Evolutionary conservation across 768 basidiomycete species (phyloP).

Genomic region (Boletus bicolor): DNA sequence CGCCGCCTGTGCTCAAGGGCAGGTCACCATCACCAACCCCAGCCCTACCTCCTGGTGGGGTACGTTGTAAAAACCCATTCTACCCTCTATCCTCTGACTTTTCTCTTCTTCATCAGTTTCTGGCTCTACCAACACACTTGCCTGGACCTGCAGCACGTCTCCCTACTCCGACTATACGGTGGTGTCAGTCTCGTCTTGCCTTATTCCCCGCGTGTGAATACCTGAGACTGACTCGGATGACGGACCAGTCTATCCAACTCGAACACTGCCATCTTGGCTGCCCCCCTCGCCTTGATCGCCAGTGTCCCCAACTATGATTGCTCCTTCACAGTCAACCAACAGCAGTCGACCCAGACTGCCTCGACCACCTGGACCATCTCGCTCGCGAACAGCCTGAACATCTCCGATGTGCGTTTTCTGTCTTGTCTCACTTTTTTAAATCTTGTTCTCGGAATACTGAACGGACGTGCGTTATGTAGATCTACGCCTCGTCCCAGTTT

Average conservation of each 20-base stretch:
- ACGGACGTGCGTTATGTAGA: conserved; percentile 30
- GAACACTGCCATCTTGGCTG: conserved; percentile 36
- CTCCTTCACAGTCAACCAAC: conserved; percentile 47
- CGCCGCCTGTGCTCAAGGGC: conserved; percentile 35
- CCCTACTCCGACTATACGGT: conserved; percentile 45
- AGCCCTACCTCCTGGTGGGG: conserved; percentile 57
- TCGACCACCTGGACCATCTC: conserved; percentile 48
- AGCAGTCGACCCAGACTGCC: conserved; percentile 42
- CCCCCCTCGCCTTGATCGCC: conserved; percentile 43
- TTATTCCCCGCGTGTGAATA: conserved; percentile 6
- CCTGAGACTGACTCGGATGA: conserved; percentile 4
- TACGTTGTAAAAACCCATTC: conserved; percentile 31
- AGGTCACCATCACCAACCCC: conserved; percentile 46
- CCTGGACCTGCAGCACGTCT: conserved; percentile 53
- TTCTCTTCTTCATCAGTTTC: conserved; percentile 41
- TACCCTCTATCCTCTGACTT: not conserved
- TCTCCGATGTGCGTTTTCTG: conserved; percentile 45
- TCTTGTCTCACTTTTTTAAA: not conserved
- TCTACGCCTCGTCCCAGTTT: conserved; percentile 60
- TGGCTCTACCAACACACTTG: conserved; percentile 51
- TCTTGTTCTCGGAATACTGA: not conserved
- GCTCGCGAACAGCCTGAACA: conserved; percentile 50
- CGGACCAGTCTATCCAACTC: conserved; percentile 43
- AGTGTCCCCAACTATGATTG: conserved; percentile 56
- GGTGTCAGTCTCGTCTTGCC: conserved; percentile 26